Percentiles rank a stretch among this genome's conserved stretches.
These are phyloP conservation scores for Pyrus bretschneideri DNA, from an alignment of 306 rosid species.

Conservation along the genomic window DNA sequence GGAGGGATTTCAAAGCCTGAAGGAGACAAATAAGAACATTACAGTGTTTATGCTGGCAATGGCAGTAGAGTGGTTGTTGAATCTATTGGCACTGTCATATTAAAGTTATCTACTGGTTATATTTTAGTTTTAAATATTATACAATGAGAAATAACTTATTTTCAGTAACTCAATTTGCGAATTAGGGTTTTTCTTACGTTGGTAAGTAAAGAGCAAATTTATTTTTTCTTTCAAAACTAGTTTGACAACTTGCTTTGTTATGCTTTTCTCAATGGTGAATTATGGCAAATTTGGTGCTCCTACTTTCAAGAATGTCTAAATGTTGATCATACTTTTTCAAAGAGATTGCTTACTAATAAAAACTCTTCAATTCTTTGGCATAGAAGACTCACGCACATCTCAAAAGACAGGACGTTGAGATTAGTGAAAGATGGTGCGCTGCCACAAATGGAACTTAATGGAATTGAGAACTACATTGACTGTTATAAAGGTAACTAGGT, in stretches of 20 bases:
- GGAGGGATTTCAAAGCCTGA: not conserved
- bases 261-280: not conserved
- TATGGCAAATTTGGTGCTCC: not conserved
- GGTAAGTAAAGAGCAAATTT: not conserved
- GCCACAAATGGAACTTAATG: not conserved
- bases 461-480: too few relatives aligned
- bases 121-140: too few relatives aligned
- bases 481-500: not conserved
- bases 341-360: not conserved
- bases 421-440: not conserved
- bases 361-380: not conserved
- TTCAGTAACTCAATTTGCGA: not conserved
- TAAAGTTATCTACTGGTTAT: not conserved
- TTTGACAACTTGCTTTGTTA: not conserved
- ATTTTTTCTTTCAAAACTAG: not conserved
- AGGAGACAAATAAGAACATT: not conserved
- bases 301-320: not conserved
- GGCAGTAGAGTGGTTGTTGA: not conserved
- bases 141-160: not conserved
- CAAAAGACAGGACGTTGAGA: not conserved
- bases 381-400: not conserved
- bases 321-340: not conserved
- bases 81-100: too few relatives aligned
- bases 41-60: not conserved
- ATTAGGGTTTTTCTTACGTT: not conserved